Evolutionary conservation across 2,329 filamentous ascomycete species (phyloP), one percentile per base, ranked within the genome.

Genomic region (Ceratocystis smalleyi): DNA sequence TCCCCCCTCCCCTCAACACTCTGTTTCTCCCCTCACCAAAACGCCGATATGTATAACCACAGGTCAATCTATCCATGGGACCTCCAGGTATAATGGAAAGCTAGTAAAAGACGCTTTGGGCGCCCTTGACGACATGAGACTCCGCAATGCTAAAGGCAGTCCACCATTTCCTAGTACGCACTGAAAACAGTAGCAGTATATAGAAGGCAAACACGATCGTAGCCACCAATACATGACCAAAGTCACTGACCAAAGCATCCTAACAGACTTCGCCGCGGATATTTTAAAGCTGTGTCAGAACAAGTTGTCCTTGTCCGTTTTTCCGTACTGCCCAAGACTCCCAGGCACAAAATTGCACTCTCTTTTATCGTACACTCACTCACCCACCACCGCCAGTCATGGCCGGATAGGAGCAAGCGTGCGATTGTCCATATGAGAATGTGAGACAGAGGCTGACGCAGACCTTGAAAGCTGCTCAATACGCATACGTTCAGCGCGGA

Each of bases 401-500:
- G 59, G 59, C 43, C 59, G 40, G 17, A 61, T 61, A 40, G 59
- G 59, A n/a, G 59, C 59, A 61, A 63, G 61, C 17, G 49, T 63
- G 30, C 61, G 61, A 24, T 43, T 61, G 19, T 61, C 59, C 43
- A 61, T 32, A 6, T 61, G 59, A 5, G 59, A 7, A 19, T 61
- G 59, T 2, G 59, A 32, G 17, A 61, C 43, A 12, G 59, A 61
- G 24, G 59, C 59, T n/a, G 59, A 61, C 3, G 40, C 32, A 30
- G 59, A 61, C 45, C 59, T 61, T 35, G 65, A 55, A 64, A 77
- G 74, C 65, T 75, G 73, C 62, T 79, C 74, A 69, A 70, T 67
- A 65, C 77, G 76, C 71, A 77, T 75, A 68, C 78, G 77, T 70
- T 82, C 81, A 65, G 78, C 71, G 45, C 82, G 78, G 66, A 86